Percentiles rank a stretch among this genome's conserved stretches.
Evolutionary conservation across 495 filamentous ascomycete genomes (phyloP).

Genomic region (Penicillium verhagenii): DNA sequence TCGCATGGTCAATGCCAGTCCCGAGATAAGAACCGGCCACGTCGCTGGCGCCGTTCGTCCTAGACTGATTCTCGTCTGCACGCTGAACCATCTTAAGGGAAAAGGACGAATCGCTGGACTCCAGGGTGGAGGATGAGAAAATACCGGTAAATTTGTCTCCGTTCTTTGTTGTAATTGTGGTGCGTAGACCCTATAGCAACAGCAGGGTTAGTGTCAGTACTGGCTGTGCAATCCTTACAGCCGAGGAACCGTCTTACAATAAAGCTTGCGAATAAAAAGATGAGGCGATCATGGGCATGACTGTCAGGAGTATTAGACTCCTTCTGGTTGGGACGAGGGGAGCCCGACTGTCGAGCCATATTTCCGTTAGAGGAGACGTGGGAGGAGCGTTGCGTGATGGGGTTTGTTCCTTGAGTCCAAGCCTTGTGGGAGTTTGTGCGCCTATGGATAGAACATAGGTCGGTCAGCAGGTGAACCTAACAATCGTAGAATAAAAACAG

Average conservation of each 20-base stretch:
- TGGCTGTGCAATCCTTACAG: background rate
- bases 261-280: constrained; percentile 62
- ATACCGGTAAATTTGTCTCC: constrained; percentile 74
- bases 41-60: constrained; percentile 56
- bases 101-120: constrained; percentile 59
- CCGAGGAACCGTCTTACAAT: constrained; percentile 51
- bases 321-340: constrained; percentile 41
- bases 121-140: constrained; percentile 60
- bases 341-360: constrained; percentile 40
- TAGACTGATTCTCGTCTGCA: constrained; percentile 47
- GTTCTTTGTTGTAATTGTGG: constrained; percentile 65
- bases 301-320: constrained; percentile 59
- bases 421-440: constrained; percentile 57
- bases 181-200: constrained; percentile 58
- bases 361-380: constrained; percentile 54
- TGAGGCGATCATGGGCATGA: constrained; percentile 63
- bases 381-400: constrained; percentile 60
- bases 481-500: constrained; percentile 8
- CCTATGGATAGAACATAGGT: constrained; percentile 33
- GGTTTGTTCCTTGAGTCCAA: constrained; percentile 64
- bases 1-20: constrained; percentile 60
- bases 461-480: constrained; percentile 17
- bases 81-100: constrained; percentile 82
- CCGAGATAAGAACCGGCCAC: constrained; percentile 56
- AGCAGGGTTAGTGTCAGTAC: constrained; percentile 21